Evolutionary conservation across 2,329 filamentous ascomycete species (phyloP).

Genomic region (Paradendryphiella salina): DNA sequence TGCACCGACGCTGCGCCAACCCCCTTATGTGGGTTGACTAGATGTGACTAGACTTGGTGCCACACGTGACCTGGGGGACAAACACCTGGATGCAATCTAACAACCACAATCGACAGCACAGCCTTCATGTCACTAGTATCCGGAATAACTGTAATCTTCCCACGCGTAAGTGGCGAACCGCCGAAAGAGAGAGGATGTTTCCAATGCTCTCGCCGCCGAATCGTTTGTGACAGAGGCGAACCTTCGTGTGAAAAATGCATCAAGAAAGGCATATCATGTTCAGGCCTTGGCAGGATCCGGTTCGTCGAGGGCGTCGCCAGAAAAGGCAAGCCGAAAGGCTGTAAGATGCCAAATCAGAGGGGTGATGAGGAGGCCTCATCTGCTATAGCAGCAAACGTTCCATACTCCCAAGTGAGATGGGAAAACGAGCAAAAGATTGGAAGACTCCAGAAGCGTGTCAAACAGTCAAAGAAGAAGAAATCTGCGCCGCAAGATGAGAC

Average conservation of each 20-base stretch:
- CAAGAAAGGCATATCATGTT: conserved; percentile 47
- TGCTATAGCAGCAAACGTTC: neutral
- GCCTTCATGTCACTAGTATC: no score
- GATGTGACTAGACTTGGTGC: no score
- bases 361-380: neutral
- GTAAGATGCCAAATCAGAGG: conserved; percentile 14
- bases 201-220: conserved; percentile 46
- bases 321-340: conserved; percentile 22
- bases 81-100: no score
- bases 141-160: no score
- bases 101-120: no score
- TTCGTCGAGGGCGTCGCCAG: conserved; percentile 41
- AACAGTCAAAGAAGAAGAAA: no score
- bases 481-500: no score
- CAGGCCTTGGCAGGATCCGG: conserved; percentile 46
- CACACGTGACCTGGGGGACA: no score
- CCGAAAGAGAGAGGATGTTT: conserved; percentile 35
- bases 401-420: neutral
- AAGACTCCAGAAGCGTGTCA: no score
- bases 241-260: conserved; percentile 48
- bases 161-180: no score
- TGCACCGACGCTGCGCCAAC: no score
- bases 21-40: no score
- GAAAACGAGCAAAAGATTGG: neutral
- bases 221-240: conserved; percentile 48